phyloP scores from a whole-genome alignment of 1,284 basidiomycete genomes.

The Pseudozyma pruni region DNA sequence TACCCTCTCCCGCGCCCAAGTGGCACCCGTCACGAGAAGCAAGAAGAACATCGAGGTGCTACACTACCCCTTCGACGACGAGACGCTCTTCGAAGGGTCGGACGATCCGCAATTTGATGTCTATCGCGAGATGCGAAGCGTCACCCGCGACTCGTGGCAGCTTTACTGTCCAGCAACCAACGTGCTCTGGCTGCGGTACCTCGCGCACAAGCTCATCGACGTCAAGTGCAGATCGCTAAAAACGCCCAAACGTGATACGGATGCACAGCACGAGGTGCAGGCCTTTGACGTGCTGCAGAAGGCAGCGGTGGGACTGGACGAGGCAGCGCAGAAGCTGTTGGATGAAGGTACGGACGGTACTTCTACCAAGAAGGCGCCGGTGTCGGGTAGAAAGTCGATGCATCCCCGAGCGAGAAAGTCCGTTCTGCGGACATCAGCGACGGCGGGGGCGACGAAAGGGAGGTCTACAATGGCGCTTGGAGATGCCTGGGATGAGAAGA shows the following conservation, averaged over 20 bases:
- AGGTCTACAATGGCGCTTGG: slow-evolving; percentile 16
- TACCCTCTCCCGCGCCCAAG: slow-evolving; percentile 78
- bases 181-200: slow-evolving; percentile 88
- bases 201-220: slow-evolving; percentile 76
- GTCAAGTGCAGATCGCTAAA: slow-evolving; percentile 27
- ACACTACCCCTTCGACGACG: slow-evolving; percentile 66
- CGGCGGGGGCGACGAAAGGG: slow-evolving; percentile 4
- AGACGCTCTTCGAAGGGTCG: slow-evolving; percentile 71
- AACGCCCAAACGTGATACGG: slow-evolving; percentile 2
- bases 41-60: slow-evolving; percentile 29
- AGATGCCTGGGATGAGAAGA: background rate
- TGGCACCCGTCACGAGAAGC: slow-evolving; percentile 20
- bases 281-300: slow-evolving; percentile 6
- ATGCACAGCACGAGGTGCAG: slow-evolving; percentile 11
- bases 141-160: slow-evolving; percentile 76
- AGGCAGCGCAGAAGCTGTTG: slow-evolving; percentile 9
- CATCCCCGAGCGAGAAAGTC: slow-evolving; percentile 17
- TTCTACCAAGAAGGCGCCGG: background rate
- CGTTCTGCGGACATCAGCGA: slow-evolving; percentile 1
- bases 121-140: slow-evolving; percentile 84
- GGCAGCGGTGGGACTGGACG: slow-evolving; percentile 11
- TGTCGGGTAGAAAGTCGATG: slow-evolving; percentile 17
- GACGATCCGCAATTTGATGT: slow-evolving; percentile 95
- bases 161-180: slow-evolving; percentile 83
- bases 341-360: background rate